These are phyloP conservation scores for Fusarium subtropicale DNA, from an alignment of 2,329 filamentous ascomycete species.

Conservation along the genomic window DNA sequence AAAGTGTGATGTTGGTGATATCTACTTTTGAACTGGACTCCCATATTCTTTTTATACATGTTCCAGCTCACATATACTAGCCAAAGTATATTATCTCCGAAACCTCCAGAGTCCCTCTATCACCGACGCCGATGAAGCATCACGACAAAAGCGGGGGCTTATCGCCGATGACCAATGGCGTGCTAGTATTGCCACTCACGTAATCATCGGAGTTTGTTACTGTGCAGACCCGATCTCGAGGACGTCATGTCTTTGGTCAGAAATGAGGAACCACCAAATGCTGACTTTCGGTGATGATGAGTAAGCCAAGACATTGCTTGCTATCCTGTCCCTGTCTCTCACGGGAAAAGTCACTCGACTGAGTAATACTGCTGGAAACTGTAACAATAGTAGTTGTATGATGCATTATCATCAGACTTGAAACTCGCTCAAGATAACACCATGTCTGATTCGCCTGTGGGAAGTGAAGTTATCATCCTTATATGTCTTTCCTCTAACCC, in stretches of 20 bases:
- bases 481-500: not conserved
- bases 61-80: too few species aligned
- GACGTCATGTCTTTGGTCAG: not conserved
- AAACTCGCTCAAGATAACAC: not conserved
- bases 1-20: not conserved
- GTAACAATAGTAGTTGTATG: not conserved
- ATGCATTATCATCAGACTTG: not conserved
- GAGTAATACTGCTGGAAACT: not conserved
- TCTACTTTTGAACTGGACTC: too few species aligned
- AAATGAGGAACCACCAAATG: too few species aligned
- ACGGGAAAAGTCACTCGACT: too few species aligned
- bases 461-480: not conserved
- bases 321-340: not conserved
- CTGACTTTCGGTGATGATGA: not conserved
- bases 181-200: not conserved
- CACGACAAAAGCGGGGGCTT: not conserved
- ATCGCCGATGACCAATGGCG: slow-evolving; percentile 30
- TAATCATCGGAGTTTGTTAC: slow-evolving; percentile 25
- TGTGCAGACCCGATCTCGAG: too few species aligned
- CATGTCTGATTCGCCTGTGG: not conserved
- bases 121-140: slow-evolving; percentile 15
- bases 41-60: too few species aligned
- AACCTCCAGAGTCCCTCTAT: not conserved
- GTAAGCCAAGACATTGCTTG: not conserved
- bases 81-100: slow-evolving; percentile 25